Evolutionary conservation across 805 yeast genomes (phyloP), one percentile per base, ranked within the genome.

Genomic region (Hemisphaericaspora nanyangensis): DNA sequence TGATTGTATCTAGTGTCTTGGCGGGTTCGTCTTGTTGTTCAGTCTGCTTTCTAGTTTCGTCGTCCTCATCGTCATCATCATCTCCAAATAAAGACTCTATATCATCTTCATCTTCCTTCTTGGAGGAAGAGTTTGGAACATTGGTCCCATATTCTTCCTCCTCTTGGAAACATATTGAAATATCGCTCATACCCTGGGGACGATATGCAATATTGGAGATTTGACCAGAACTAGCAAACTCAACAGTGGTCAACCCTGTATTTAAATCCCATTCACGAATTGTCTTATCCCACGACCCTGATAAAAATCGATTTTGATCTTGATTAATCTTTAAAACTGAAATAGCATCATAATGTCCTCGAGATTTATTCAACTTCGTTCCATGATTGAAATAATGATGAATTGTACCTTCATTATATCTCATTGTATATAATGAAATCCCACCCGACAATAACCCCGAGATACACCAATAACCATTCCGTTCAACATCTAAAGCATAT

Each of bases 281-380:
- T 16, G 75, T 68, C 59, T 78, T 83, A 63, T 93, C 99, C 99
- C 98, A 93, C 13, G 88, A 75, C 0, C 96, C 97, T 37, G 93
- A 81, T 15, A 91, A 49, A 34, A 89, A 81, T 32, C 65, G 61
- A 32, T 74, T 74, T 51, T 91, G 91, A 6, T 62, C 63, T 25
- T 70, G 64, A 54, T 80, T 85, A 40, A 93, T 66, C 39, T 68
- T 66, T 29, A 91, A 59, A 13, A 80, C 82, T 15, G 95, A 83
- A 0, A 93, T 87, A 0, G 96, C 78, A 39, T 79, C 81, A 13
- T 65, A 72, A 59, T 93, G 98, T n/a, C 72, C 73, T 15, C 39
- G 34, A 13, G 41, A 39, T 6, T 40, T n/a, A 7, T 33, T 35
- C n/a, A 44, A 38, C 18, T 71, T 67, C 7, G 40, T 43, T 13